Base-by-base conservation (phyloP, 495 filamentous ascomycete genomes). In the Xylaria cubensis region DNA sequence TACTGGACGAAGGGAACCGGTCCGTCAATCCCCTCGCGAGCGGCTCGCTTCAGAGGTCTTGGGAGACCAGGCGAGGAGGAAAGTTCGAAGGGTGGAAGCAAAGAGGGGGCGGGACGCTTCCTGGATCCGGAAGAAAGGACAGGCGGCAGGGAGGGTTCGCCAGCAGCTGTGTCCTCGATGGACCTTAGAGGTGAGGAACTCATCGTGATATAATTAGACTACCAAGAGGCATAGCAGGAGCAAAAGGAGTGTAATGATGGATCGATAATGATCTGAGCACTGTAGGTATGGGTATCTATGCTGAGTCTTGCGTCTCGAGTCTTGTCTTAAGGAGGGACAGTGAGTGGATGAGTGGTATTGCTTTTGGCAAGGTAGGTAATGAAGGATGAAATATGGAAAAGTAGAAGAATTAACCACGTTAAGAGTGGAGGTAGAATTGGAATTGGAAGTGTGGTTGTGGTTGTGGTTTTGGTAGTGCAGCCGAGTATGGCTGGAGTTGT, bases 31-130 rank as follows among this genome's bases (percentile, higher is more conserved):
- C 86, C 83, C 71, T 88, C 86, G 74, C 89, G 86, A 80, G 90
- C 88, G 78, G 89, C 85, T 80, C 92, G 88, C 84, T 94, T 92
- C 67, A 86, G 84, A 17, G 92, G 89, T 51, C 92, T 88, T 74
- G 94, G 93, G 69, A 95, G 88, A 71, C 86, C 89, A 34, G 95
- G 96, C 41, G 95, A 97, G 15, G 94, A 97, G 64, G 93, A 95
- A 68, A 92, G 96, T 83, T 99, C 96, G 82, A 98, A 97, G 7
- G 96, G 91, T 70, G 96, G 96, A 48, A 98, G 89, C 62, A 99
- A 82, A 69, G 94, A 89, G 21, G 92, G 87, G 72, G 92, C 92
- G 53, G 92, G 89, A 82, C 94, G 91, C 85, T 97, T 97, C 69
- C 90, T 81, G 73, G 93, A 90, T 62, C 88, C 87, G 67, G 71